Conservation (phyloP, 768 basidiomycete species). For the Tulasnella sp. region DNA sequence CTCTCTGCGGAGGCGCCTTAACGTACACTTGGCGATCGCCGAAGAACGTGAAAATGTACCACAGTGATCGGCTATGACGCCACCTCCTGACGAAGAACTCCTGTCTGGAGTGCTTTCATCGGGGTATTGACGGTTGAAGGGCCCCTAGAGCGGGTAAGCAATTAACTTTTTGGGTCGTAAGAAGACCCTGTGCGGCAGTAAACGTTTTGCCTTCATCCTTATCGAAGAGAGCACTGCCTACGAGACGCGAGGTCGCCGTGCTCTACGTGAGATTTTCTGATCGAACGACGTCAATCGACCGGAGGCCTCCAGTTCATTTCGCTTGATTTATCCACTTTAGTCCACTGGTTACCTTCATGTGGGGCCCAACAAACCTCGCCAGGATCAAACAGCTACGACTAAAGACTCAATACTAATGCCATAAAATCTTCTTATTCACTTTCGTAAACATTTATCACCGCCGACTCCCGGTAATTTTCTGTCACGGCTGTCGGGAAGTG, state of each 20-base stretch:
- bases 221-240: background rate
- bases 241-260: background rate
- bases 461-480: background rate
- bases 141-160: background rate
- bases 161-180: background rate
- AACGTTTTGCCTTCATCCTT: background rate
- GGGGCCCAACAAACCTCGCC: background rate
- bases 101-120: background rate
- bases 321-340: background rate
- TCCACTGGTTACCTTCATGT: background rate
- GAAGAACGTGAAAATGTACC: background rate
- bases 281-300: background rate
- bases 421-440: background rate
- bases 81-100: background rate
- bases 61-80: background rate
- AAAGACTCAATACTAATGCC: background rate
- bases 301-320: constrained; percentile 16
- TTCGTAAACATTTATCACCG: background rate
- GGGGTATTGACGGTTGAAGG: background rate
- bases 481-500: background rate
- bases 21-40: background rate
- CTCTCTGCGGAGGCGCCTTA: background rate
- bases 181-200: background rate
- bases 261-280: background rate
- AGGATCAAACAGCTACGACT: background rate